Evolutionary conservation across 2,329 filamentous ascomycete species (phyloP).

Genomic region (Colletotrichum kahawae): DNA sequence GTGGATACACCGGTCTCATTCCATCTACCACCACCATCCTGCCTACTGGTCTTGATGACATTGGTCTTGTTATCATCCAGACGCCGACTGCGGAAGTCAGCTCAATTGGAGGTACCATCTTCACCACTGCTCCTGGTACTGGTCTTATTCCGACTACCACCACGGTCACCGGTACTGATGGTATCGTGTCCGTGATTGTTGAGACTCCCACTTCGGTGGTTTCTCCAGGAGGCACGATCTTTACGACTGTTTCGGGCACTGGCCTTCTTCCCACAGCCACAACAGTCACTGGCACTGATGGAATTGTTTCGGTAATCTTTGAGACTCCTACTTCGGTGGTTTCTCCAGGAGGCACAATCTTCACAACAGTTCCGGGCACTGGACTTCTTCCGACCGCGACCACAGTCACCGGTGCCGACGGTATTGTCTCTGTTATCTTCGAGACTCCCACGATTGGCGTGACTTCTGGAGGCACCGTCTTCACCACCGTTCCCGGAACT

Average conservation of each 20-base stretch:
- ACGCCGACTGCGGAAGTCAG: background rate
- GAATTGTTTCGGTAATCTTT: too few relatives aligned
- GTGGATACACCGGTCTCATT: constrained; percentile 2
- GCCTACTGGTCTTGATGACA: background rate
- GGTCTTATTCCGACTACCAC: background rate
- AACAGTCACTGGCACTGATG: background rate
- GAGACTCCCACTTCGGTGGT: background rate
- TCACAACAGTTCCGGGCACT: too few relatives aligned
- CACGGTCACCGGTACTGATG: background rate
- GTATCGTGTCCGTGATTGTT: background rate
- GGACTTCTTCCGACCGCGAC: too few relatives aligned
- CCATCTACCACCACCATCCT: background rate
- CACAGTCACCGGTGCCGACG: too few relatives aligned
- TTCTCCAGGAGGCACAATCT: too few relatives aligned
- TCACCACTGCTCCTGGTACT: background rate
- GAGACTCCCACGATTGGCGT: background rate
- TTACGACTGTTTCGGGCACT: background rate
- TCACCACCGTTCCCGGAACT: background rate
- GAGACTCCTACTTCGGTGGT: too few relatives aligned
- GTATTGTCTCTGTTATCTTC: too few relatives aligned
- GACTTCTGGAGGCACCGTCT: background rate
- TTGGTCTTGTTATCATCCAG: constrained; percentile 1
- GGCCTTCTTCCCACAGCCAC: background rate
- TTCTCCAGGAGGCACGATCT: background rate
- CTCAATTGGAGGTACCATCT: background rate